Percentiles rank a stretch among this genome's conserved stretches.
Conservation (phyloP, 169 alveolate genomes). For the Eimeria maxima region DNA sequence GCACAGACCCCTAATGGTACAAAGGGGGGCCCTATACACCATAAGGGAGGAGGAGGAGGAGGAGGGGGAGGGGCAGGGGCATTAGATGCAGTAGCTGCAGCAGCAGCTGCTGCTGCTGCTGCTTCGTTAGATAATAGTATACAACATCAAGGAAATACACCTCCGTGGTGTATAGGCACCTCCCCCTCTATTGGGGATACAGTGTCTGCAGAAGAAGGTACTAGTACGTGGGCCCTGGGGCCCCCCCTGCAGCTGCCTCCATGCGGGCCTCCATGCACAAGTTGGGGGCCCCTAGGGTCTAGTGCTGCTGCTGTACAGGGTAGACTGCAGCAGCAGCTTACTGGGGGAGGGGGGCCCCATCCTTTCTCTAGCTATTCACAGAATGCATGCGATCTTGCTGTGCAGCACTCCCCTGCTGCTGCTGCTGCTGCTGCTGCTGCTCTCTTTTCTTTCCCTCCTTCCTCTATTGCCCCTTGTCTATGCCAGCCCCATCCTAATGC, state of each 20-base stretch:
- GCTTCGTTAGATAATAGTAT: background rate
- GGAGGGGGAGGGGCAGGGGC: too few relatives aligned
- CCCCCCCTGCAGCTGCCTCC: constrained; percentile 42
- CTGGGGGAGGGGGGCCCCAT: background rate
- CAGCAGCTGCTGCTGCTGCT: constrained; percentile 18
- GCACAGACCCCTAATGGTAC: too few relatives aligned
- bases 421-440: too few relatives aligned
- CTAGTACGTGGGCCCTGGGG: background rate
- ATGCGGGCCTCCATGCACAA: background rate
- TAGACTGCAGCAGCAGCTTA: background rate
- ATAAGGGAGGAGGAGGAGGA: too few relatives aligned
- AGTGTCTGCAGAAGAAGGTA: background rate
- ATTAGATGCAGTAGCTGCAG: background rate
- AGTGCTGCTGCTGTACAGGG: background rate
- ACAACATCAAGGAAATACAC: background rate
- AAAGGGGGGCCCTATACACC: too few relatives aligned
- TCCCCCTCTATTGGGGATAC: constrained; percentile 1
- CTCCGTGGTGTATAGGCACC: constrained; percentile 14
- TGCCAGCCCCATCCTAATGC: constrained; percentile 12
- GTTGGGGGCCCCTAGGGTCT: constrained; percentile 6
- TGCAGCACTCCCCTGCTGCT: background rate
- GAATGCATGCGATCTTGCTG: background rate
- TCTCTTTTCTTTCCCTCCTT: background rate
- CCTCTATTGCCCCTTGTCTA: background rate
- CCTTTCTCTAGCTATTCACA: background rate